Base-by-base conservation (phyloP, 371 early-diverging fungal genomes). In the Dinochytrium kinnereticum region DNA sequence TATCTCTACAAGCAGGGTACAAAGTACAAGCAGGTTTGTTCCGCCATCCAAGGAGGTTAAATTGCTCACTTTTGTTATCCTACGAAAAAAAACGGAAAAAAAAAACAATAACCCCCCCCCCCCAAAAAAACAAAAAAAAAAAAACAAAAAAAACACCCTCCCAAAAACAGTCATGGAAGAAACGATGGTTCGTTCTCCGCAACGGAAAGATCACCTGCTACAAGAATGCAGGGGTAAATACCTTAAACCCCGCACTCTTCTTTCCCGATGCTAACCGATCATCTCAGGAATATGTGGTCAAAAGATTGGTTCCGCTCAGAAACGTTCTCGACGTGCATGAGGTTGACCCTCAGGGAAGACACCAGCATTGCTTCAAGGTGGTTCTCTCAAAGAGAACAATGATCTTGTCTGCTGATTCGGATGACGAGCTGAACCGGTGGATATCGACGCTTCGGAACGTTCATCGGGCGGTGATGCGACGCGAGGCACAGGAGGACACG, bases 111-210 rank as follows among this genome's bases (percentile, higher is more conserved):
- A n/a, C n/a, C n/a, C n/a, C n/a, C n/a, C n/a, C n/a, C n/a, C n/a
- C n/a, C n/a, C n/a, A n/a, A n/a, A n/a, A n/a, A n/a, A n/a, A n/a
- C n/a, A n/a, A n/a, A n/a, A n/a, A n/a, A n/a, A n/a, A n/a, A n/a
- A n/a, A n/a, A n/a, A n/a, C n/a, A n/a, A n/a, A n/a, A n/a, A n/a
- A n/a, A n/a, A n/a, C 67, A 50, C 36, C 39, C n/a, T 53, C 64
- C 51, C 24, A 49, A 64, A 40, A 69, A 17, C 79, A 91, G 89
- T 85, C 87, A 26, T 95, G 95, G 95, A 89, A 91, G 78, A 91
- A 90, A 73, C 87, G 92, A 31, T 95, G 93, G 94, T 93, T 93
- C 82, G 95, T 94, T 10, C 76, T 95, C 13, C 81, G 94, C 40
- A 89, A 88, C 40, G 91, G 90, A 59, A 89, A 87, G n/a, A 77